phyloP scores from a whole-genome alignment of 495 filamentous ascomycete genomes.

The Penicillium paxilli region DNA sequence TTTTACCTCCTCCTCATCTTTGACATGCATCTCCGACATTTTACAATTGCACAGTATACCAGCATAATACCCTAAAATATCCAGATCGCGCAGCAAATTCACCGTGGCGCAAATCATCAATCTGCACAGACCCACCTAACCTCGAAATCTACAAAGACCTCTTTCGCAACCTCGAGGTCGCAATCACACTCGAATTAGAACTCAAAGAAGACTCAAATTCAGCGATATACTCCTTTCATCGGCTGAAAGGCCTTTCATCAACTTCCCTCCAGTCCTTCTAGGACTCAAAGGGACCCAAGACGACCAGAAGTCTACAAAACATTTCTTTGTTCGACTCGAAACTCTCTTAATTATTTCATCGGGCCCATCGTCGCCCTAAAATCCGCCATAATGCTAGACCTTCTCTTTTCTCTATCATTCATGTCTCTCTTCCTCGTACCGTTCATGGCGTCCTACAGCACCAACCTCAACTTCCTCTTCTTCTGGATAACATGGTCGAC shows the following conservation, averaged over 20 bases:
- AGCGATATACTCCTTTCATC: background rate
- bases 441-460: conserved; percentile 61
- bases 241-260: background rate
- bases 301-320: background rate
- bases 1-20: background rate
- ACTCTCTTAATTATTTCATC: background rate
- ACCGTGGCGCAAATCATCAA: background rate
- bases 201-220: background rate
- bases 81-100: background rate
- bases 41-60: background rate
- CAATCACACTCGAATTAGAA: background rate
- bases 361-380: background rate
- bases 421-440: conserved; percentile 63
- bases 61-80: background rate
- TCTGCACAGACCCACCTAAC: background rate
- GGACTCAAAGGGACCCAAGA: background rate
- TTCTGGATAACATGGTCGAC: conserved; percentile 92
- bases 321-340: background rate
- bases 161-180: background rate
- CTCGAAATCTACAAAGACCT: background rate
- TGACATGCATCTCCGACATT: background rate
- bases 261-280: background rate
- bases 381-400: conserved; percentile 45
- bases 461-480: conserved; percentile 81
- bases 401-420: conserved; percentile 69